A percentile compares a stretch with the other conserved stretches of the same genome.
These are phyloP conservation scores for Zymoseptoria passerinii DNA, from an alignment of 2,329 filamentous ascomycete species.

Conservation along the genomic window DNA sequence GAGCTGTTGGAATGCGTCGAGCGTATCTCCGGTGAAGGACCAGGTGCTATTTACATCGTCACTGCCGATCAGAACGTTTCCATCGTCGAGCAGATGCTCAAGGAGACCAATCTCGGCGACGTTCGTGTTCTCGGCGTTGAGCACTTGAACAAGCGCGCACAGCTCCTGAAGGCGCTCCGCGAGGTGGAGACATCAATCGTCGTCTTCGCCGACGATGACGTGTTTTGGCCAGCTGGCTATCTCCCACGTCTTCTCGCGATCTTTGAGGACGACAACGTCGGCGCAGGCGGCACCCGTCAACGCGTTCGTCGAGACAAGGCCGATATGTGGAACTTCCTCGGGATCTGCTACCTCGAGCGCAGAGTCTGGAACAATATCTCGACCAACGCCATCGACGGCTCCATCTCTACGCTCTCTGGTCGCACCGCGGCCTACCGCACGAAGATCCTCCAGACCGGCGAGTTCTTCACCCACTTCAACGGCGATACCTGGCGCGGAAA, in stretches of 20 bases:
- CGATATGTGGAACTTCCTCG: conserved; percentile 46
- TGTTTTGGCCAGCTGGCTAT: conserved; percentile 27
- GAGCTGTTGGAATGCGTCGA: conserved; percentile 25
- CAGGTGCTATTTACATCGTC: conserved; percentile 24
- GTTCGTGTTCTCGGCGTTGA: conserved; percentile 27
- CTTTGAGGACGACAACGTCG: conserved; percentile 42
- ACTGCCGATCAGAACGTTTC: conserved; percentile 20
- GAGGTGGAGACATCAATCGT: conserved; percentile 23
- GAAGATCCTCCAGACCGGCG: conserved; percentile 37
- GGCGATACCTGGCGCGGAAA: conserved; percentile 46
- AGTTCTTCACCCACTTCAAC: conserved; percentile 40
- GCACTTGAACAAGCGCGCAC: conserved; percentile 28
- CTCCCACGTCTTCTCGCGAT: conserved; percentile 27
- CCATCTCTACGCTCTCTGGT: conserved; percentile 51
- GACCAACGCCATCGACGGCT: conserved; percentile 50
- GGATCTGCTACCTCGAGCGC: conserved; percentile 51
- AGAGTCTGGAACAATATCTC: conserved; percentile 55
- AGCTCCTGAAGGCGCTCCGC: conserved; percentile 27
- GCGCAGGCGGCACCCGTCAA: conserved; percentile 51
- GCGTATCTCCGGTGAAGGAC: conserved; percentile 19
- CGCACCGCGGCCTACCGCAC: conserved; percentile 48
- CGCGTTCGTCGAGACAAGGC: conserved; percentile 36
- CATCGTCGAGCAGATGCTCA: conserved; percentile 10
- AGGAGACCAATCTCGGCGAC: conserved; percentile 3
- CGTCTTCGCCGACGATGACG: conserved; percentile 31